Percentiles rank a stretch among this genome's conserved stretches.
phyloP scores from a whole-genome alignment of 2,329 filamentous ascomycete genomes.

The Epichloe scottii region DNA sequence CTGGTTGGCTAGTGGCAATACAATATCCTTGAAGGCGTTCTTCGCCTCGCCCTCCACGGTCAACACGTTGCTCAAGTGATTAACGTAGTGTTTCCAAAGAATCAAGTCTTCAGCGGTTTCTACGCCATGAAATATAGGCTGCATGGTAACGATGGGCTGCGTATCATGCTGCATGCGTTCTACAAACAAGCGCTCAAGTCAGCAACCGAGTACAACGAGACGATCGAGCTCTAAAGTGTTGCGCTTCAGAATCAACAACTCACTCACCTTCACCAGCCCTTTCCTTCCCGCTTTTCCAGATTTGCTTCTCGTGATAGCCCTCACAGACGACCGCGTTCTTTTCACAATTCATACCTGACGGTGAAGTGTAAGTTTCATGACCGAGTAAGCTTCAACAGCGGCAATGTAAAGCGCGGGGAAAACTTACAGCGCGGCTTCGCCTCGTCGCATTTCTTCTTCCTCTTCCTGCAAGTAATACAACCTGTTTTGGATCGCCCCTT shows the following conservation, averaged over 20 bases:
- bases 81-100: constrained; percentile 75
- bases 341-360: constrained; percentile 68
- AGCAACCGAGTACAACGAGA: neutral
- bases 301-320: constrained; percentile 74
- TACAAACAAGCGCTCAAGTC: constrained; percentile 10
- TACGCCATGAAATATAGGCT: constrained; percentile 64
- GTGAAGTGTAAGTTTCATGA: neutral
- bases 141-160: constrained; percentile 42
- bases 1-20: constrained; percentile 68
- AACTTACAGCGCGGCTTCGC: constrained; percentile 49
- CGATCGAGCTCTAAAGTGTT: neutral
- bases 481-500: constrained; percentile 65
- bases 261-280: constrained; percentile 54
- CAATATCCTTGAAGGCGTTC: constrained; percentile 76
- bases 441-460: constrained; percentile 64
- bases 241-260: constrained; percentile 6
- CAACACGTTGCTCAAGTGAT: constrained; percentile 65
- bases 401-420: neutral
- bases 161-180: constrained; percentile 37
- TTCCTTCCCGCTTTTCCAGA: constrained; percentile 79
- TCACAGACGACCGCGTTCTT: constrained; percentile 90
- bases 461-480: constrained; percentile 53
- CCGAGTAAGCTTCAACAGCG: neutral
- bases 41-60: constrained; percentile 70
- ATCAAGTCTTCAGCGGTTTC: constrained; percentile 68